Evolutionary conservation across 352 stramenopile species (phyloP).

Genomic region (Globisporangium canariense): DNA sequence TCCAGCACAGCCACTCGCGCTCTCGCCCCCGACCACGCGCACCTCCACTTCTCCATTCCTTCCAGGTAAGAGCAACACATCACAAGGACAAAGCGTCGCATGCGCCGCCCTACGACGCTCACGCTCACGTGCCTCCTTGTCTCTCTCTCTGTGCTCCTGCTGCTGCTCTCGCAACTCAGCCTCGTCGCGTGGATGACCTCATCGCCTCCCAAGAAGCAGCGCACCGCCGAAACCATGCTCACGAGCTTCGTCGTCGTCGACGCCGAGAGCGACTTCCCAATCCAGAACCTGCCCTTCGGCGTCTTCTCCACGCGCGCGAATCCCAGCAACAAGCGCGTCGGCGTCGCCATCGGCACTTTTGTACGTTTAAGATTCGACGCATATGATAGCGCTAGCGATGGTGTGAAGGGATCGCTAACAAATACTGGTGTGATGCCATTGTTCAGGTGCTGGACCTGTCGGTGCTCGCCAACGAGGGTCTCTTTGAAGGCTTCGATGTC

Average conservation of each 20-base stretch:
- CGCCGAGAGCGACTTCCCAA: slow-evolving; percentile 85
- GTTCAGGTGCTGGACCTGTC: slow-evolving; percentile 84
- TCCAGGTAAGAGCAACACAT: neutral
- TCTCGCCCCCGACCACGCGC: neutral
- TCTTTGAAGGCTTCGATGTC: slow-evolving; percentile 85
- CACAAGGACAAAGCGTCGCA: neutral
- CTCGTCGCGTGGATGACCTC: slow-evolving; percentile 9
- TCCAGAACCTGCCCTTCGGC: slow-evolving; percentile 95
- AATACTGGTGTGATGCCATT: neutral
- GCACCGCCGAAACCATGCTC: slow-evolving; percentile 19
- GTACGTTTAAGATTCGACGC: slow-evolving; percentile 23
- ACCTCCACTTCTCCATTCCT: neutral
- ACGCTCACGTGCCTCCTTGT: neutral
- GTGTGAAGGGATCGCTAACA: neutral
- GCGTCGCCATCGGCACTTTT: slow-evolving; percentile 80
- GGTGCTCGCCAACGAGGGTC: slow-evolving; percentile 84
- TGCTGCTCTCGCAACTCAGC: slow-evolving; percentile 7
- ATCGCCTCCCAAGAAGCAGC: slow-evolving; percentile 12
- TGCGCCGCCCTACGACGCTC: neutral
- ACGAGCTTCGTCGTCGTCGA: slow-evolving; percentile 61
- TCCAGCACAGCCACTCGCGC: slow-evolving; percentile 1
- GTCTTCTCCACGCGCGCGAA: slow-evolving; percentile 86
- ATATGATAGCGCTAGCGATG: neutral
- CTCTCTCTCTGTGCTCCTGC: neutral
- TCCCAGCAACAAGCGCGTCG: slow-evolving; percentile 57